These are phyloP conservation scores for Mallotus japonicus DNA, from an alignment of 441 rosid species.

Conservation along the genomic window DNA sequence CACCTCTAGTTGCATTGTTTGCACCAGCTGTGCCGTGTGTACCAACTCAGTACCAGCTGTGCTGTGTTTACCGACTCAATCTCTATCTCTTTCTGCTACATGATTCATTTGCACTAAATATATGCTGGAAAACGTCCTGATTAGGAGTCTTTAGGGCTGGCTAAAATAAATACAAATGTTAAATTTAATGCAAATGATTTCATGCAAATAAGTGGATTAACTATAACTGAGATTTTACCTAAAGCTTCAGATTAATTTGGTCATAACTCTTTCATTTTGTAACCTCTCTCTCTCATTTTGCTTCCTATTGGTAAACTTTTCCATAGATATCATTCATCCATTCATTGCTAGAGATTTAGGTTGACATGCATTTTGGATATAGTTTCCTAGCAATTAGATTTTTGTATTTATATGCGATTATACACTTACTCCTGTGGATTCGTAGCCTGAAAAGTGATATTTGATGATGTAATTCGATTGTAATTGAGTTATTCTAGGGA, in stretches of 20 bases:
- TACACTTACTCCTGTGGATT: not conserved
- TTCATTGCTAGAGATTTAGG: not conserved
- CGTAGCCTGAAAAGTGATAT: not conserved
- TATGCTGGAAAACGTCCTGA: not conserved
- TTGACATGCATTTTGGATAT: not conserved
- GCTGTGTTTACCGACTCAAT: not conserved
- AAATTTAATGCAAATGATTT: not conserved
- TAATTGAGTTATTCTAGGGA: slow-evolving; percentile 3
- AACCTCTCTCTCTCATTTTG: not conserved
- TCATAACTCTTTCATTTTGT: not conserved
- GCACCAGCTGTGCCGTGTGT: not conserved
- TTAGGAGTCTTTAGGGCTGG: not conserved
- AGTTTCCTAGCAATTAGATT: not conserved
- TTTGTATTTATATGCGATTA: not conserved
- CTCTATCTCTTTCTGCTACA: not conserved
- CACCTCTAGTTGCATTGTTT: no score
- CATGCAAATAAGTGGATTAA: not conserved
- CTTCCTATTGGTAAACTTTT: not conserved
- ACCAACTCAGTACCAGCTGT: not conserved
- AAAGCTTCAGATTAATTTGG: not conserved
- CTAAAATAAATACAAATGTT: not conserved
- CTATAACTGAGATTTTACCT: not conserved
- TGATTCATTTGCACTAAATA: not conserved
- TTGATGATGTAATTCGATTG: not conserved
- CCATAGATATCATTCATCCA: not conserved